These are phyloP conservation scores for Primulina tabacum DNA, from an alignment of 257 asterid species.

Conservation along the genomic window DNA sequence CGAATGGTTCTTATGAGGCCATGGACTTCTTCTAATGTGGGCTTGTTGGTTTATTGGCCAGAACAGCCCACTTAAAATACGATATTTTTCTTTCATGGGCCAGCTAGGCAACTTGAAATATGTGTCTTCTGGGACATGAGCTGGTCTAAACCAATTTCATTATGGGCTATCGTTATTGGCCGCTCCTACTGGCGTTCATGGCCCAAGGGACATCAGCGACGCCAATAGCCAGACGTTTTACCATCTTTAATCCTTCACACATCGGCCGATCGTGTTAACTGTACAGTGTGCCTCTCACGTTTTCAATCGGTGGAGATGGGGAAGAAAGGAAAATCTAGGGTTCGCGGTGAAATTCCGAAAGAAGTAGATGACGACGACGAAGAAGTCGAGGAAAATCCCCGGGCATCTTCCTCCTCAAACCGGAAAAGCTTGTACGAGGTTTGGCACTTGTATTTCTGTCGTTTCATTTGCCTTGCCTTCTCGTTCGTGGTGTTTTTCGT, in stretches of 20 bases:
- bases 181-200: no score
- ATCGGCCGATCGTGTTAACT: no score
- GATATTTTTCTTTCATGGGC: not conserved
- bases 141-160: not conserved
- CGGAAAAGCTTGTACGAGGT: slow-evolving; percentile 75
- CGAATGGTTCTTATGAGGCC: no score
- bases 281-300: no score
- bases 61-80: not conserved
- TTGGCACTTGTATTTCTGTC: not conserved
- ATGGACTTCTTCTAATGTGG: no score
- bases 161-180: no score
- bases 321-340: slow-evolving; percentile 54
- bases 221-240: no score
- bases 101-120: not conserved
- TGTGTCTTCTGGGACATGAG: not conserved
- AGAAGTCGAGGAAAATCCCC: slow-evolving; percentile 38
- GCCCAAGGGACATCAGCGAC: no score
- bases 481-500: no score
- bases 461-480: not conserved
- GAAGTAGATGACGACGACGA: slow-evolving; percentile 30
- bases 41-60: not conserved
- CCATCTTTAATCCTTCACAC: no score
- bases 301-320: slow-evolving; percentile 42
- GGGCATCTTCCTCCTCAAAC: slow-evolving; percentile 48
- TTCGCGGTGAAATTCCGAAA: slow-evolving; percentile 27